A percentile compares a stretch with the other conserved stretches of the same genome.
These are phyloP conservation scores for Senna siamea DNA, from an alignment of 306 rosid species.

Conservation along the genomic window DNA sequence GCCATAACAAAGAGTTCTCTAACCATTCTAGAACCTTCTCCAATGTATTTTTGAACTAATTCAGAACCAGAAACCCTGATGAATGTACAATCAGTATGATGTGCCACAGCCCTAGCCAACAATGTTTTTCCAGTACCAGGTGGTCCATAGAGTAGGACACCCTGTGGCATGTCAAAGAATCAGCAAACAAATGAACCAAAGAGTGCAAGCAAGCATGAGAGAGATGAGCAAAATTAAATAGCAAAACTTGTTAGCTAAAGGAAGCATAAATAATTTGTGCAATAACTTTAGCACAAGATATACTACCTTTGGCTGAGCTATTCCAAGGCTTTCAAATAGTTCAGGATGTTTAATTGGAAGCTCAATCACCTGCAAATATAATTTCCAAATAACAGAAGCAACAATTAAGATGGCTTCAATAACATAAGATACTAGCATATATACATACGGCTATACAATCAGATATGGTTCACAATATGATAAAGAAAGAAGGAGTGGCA, in stretches of 20 bases:
- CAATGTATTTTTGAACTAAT: constrained; percentile 95
- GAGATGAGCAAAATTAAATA: background rate
- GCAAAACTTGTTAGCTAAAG: background rate
- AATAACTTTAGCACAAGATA: background rate
- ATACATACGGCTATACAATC: background rate
- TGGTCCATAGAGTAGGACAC: constrained; percentile 93
- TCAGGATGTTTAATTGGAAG: constrained; percentile 99
- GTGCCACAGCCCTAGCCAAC: constrained; percentile 99
- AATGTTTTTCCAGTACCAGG: constrained; percentile 98
- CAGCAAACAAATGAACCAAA: constrained; percentile 28
- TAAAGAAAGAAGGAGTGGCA: background rate
- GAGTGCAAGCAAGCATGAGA: constrained; percentile 6
- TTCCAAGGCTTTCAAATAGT: constrained; percentile 98
- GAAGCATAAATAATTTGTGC: background rate
- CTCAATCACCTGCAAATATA: constrained; percentile 79
- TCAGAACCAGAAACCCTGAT: constrained; percentile 99
- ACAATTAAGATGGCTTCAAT: background rate
- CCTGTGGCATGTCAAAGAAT: constrained; percentile 60
- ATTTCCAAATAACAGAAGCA: constrained; percentile 27
- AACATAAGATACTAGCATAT: background rate
- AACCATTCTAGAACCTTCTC: constrained; percentile 99
- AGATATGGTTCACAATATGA: background rate
- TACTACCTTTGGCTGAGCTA: constrained; percentile 97
- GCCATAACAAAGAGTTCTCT: constrained; percentile 99
- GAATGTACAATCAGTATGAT: constrained; percentile 97